These are phyloP conservation scores for Leonotis leonurus DNA, from an alignment of 257 asterid species.

Conservation along the genomic window DNA sequence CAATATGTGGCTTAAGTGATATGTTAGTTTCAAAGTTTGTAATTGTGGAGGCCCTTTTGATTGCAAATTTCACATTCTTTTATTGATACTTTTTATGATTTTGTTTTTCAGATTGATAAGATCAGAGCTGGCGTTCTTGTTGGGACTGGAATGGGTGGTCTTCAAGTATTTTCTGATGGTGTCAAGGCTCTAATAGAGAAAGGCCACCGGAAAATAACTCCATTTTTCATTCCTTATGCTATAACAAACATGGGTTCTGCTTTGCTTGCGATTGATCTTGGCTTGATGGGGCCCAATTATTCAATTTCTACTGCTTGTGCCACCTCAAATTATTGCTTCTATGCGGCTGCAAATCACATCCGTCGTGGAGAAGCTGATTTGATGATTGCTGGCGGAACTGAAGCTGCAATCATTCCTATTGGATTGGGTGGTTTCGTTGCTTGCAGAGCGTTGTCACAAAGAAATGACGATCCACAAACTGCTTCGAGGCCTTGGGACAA, in stretches of 20 bases:
- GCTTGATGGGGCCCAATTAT: conserved; percentile 92
- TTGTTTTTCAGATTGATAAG: conserved; percentile 73
- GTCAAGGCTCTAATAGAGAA: conserved; percentile 78
- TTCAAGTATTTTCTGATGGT: conserved; percentile 76
- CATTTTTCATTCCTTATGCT: conserved; percentile 88
- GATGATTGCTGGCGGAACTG: conserved; percentile 92
- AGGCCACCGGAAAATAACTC: conserved; percentile 77
- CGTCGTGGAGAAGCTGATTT: conserved; percentile 96
- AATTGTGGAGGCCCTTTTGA: not conserved
- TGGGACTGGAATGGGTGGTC: conserved; percentile 98
- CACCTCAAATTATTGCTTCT: conserved; percentile 86
- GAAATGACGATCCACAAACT: conserved; percentile 82
- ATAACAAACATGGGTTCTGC: conserved; percentile 96
- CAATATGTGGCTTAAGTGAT: not conserved
- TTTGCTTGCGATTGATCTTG: conserved; percentile 85
- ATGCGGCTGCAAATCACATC: conserved; percentile 94
- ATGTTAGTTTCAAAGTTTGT: not conserved
- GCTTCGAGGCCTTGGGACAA: conserved; percentile 94
- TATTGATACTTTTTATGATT: too few relatives aligned
- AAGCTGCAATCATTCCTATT: conserved; percentile 88
- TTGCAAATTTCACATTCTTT: not conserved
- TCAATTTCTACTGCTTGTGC: conserved; percentile 97
- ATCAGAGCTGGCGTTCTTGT: conserved; percentile 79
- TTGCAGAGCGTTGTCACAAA: conserved; percentile 89
- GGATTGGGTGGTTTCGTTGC: conserved; percentile 97